phyloP scores from a whole-genome alignment of 2,329 filamentous ascomycete species.

The Sporothrix phasma region DNA sequence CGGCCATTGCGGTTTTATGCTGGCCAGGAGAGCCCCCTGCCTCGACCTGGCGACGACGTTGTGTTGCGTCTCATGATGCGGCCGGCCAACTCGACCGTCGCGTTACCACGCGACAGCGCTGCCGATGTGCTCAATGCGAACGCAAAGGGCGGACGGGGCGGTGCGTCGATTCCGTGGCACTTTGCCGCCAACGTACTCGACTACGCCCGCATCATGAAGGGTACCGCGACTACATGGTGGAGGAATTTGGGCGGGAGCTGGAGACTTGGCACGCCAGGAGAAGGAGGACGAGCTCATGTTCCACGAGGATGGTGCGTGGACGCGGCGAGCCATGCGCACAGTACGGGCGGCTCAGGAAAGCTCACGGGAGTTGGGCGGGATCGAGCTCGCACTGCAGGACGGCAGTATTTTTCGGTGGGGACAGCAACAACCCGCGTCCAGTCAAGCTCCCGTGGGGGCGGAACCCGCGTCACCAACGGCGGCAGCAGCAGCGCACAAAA shows the following conservation, averaged over 20 bases:
- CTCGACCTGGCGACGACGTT: slow-evolving; percentile 78
- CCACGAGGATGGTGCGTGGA: slow-evolving; percentile 88
- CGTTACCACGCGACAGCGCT: slow-evolving; percentile 71
- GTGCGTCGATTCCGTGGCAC: slow-evolving; percentile 67
- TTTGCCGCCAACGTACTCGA: slow-evolving; percentile 84
- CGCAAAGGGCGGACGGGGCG: background rate
- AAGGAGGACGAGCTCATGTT: slow-evolving; percentile 87
- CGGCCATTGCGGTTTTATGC: slow-evolving; percentile 83
- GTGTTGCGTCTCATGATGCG: slow-evolving; percentile 79
- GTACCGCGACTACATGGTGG: slow-evolving; percentile 75
- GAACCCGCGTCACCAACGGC: slow-evolving; percentile 1
- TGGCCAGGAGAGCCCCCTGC: slow-evolving; percentile 74
- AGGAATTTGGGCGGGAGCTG: slow-evolving; percentile 73
- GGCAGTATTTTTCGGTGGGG: background rate
- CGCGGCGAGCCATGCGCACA: slow-evolving; percentile 66
- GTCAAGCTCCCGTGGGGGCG: background rate
- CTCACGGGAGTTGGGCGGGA: slow-evolving; percentile 37
- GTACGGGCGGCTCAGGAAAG: slow-evolving; percentile 71
- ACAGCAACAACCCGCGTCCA: background rate
- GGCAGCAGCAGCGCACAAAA: too few relatives aligned
- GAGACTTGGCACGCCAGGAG: slow-evolving; percentile 63
- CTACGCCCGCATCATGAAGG: slow-evolving; percentile 92
- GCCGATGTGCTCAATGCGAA: slow-evolving; percentile 57
- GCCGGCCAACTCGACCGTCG: slow-evolving; percentile 70
- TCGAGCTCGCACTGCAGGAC: slow-evolving; percentile 22